phyloP scores from a whole-genome alignment of 495 filamentous ascomycete species.

The Zalerion maritima region DNA sequence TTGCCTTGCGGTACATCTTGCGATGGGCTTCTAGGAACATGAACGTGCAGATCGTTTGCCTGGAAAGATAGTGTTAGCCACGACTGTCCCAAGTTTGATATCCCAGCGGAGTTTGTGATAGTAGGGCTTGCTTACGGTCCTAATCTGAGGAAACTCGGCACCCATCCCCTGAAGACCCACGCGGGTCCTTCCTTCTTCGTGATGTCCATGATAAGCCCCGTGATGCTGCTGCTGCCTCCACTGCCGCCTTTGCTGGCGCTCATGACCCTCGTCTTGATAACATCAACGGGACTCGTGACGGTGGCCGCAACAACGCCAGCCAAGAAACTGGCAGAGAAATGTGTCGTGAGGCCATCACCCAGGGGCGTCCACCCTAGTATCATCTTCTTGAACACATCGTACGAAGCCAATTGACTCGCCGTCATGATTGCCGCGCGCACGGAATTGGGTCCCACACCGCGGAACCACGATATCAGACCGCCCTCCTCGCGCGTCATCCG shows the following conservation, averaged over 20 bases:
- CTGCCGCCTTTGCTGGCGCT: too few species aligned
- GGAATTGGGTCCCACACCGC: conserved; percentile 86
- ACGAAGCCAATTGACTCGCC: conserved; percentile 73
- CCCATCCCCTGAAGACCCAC: conserved; percentile 98
- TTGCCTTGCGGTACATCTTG: conserved; percentile 43
- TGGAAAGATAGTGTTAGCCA: too few species aligned
- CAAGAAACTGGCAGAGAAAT: conserved; percentile 73
- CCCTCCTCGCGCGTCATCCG: conserved; percentile 70
- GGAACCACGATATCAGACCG: conserved; percentile 55
- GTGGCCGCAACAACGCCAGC: conserved; percentile 93
- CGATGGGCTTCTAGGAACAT: conserved; percentile 89
- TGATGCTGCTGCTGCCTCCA: conserved; percentile 44
- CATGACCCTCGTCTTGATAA: conserved; percentile 96
- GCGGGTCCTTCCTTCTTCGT: conserved; percentile 60
- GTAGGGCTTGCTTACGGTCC: conserved; percentile 36
- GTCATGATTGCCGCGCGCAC: conserved; percentile 90
- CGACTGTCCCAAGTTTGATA: conserved; percentile 3
- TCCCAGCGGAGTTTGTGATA: neutral
- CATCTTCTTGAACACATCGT: conserved; percentile 79
- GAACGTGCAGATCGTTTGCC: conserved; percentile 89
- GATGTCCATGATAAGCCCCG: conserved; percentile 48
- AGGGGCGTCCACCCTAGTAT: conserved; percentile 54
- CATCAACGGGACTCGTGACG: conserved; percentile 86
- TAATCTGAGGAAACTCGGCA: conserved; percentile 86
- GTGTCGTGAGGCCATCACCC: conserved; percentile 63